Conservation (phyloP, 495 filamentous ascomycete species). For the Talaromyces liani region DNA sequence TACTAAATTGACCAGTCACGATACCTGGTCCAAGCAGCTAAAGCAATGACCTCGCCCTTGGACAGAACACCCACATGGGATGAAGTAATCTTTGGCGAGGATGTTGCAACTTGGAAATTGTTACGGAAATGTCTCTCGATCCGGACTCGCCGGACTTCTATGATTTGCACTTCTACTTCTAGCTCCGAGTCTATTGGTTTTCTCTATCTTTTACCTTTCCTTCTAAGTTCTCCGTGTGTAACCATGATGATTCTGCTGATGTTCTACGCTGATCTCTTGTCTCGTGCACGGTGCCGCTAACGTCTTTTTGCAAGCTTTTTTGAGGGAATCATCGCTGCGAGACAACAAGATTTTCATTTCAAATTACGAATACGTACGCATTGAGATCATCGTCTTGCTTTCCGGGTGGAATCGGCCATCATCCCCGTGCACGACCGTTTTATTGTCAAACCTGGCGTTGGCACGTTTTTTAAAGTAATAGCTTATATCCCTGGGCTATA, state of each 20-base stretch:
- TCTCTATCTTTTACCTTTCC: neutral
- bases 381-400: neutral
- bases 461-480: neutral
- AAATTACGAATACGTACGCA: neutral
- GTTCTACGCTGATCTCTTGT: neutral
- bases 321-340: neutral
- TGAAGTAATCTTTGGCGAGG: neutral
- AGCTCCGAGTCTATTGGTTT: neutral
- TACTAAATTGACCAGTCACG: neutral
- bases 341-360: neutral
- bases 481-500: neutral
- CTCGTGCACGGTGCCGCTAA: neutral
- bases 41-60: neutral
- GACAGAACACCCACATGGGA: neutral
- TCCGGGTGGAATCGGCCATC: neutral
- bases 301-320: neutral
- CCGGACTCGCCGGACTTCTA: neutral
- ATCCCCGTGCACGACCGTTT: neutral
- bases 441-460: neutral
- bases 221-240: neutral
- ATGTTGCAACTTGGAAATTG: neutral
- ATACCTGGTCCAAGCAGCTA: neutral
- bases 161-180: neutral
- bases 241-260: neutral
- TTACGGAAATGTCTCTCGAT: neutral